Conservation (phyloP, 2,329 filamentous ascomycete species). For the Pseudogymnoascus sp. region DNA sequence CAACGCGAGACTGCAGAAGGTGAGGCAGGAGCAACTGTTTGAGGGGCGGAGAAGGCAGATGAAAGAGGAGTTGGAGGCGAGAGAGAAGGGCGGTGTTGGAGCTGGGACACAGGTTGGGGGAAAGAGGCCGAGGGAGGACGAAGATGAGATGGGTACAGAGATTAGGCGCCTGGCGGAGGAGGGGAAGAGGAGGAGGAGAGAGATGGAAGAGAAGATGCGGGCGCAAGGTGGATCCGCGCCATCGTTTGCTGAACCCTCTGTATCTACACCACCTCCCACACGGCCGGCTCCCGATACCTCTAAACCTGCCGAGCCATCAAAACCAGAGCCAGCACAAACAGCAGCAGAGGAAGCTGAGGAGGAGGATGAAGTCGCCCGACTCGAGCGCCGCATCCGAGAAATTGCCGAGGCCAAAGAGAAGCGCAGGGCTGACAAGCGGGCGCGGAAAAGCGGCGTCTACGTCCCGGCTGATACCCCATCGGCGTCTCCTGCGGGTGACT, state of each 20-base stretch:
- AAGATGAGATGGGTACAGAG: constrained; percentile 41
- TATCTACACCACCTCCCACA: constrained; percentile 16
- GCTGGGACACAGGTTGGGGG: constrained; percentile 42
- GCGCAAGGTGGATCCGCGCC: constrained; percentile 15
- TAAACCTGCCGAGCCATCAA: constrained; percentile 7
- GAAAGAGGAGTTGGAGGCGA: constrained; percentile 76
- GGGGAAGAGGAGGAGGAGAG: constrained; percentile 41
- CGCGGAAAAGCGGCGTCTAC: constrained; percentile 30
- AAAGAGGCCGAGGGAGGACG: constrained; percentile 48
- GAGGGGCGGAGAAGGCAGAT: constrained; percentile 65
- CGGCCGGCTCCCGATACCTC: constrained; percentile 12
- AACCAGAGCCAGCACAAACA: constrained; percentile 8
- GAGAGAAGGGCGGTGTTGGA: constrained; percentile 50
- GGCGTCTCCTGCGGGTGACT: constrained; percentile 4
- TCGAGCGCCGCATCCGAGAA: constrained; percentile 37
- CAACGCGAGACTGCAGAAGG: constrained; percentile 60
- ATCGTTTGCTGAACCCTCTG: constrained; percentile 5
- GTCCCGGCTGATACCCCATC: constrained; percentile 20
- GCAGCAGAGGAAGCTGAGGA: constrained; percentile 21
- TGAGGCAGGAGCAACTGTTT: constrained; percentile 64
- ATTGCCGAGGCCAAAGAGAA: constrained; percentile 32
- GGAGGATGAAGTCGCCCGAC: constrained; percentile 35
- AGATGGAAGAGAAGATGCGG: constrained; percentile 35
- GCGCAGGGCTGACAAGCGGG: constrained; percentile 31
- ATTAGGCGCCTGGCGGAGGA: constrained; percentile 45